Base-by-base conservation (phyloP, 148 eudicot genomes). In the Beta vulgaris region DNA sequence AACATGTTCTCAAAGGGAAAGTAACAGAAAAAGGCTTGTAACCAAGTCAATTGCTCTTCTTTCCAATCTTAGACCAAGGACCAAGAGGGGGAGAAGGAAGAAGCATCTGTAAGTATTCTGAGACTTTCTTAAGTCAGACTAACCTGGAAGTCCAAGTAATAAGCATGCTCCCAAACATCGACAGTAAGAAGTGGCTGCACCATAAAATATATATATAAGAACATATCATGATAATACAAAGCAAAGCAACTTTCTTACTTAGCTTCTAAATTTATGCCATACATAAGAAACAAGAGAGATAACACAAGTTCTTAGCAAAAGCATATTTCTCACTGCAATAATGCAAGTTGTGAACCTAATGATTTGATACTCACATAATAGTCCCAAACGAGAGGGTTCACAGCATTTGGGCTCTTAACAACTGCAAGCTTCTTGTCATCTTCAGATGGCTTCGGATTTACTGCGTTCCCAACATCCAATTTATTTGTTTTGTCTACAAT, bases 141-240 rank as follows among this genome's bases (percentile, higher is more conserved):
- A 68, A 92, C 99, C 97, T 89, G 92, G 79, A 60, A 95, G 81
- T 92, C 99, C 53, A 95, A 87, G 89, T 92, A 95, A 80, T 95
- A 95, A 53, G 97, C 97, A 82, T 95, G 99, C 94, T 95, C 99
- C 99, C 97, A 95, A 36, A 95, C 94, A 71, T 95, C 99, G 11
- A 95, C 82, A 12, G 97, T 89, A 40, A 95, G 92, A 83, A 95
- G 88, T 12, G 99, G 99, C 99, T 95, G 96, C 84, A 87, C 39
- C 69, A 78, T 79, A 34, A 10, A 61, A 81, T 29, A 73, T n/a
- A 73, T n/a, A n/a, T n/a, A n/a, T n/a, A n/a, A n/a, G n/a, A n/a
- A n/a, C n/a, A n/a, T n/a, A n/a, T n/a, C n/a, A n/a, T n/a, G n/a
- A n/a, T n/a, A n/a, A n/a, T n/a, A n/a, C n/a, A n/a, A n/a, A n/a